Evolutionary conservation across 2,329 filamentous ascomycete genomes (phyloP).

Genomic region (Colletotrichum brevisporum): DNA sequence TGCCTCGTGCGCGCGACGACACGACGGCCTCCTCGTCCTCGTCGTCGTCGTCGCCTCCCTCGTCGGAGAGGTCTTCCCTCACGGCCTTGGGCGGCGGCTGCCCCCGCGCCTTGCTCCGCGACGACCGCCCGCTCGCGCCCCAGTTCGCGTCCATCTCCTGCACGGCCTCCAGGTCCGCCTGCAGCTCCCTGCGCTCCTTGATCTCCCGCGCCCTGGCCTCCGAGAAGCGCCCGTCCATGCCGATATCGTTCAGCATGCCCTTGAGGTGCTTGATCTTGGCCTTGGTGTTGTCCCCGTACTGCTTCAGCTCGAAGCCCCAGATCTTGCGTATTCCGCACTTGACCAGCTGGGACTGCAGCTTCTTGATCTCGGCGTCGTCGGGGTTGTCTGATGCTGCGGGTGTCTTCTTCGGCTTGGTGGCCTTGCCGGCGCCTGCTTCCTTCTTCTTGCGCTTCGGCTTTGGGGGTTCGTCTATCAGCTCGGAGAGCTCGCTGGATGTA

Average conservation of each 20-base stretch:
- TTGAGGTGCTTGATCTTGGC: constrained; percentile 89
- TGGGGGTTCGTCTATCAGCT: constrained; percentile 81
- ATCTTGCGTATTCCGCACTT: constrained; percentile 96
- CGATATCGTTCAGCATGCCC: constrained; percentile 82
- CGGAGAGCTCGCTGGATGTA: constrained; percentile 70
- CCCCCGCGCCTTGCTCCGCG: constrained; percentile 49
- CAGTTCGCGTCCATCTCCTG: constrained; percentile 85
- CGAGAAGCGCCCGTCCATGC: constrained; percentile 92
- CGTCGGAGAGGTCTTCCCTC: constrained; percentile 50
- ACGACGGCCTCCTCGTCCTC: constrained; percentile 52
- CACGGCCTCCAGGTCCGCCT: constrained; percentile 86
- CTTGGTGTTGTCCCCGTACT: constrained; percentile 77
- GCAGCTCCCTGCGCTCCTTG: constrained; percentile 87
- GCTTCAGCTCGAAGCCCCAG: constrained; percentile 88
- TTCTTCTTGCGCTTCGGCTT: constrained; percentile 72
- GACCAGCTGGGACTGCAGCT: constrained; percentile 84
- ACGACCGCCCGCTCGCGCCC: constrained; percentile 69
- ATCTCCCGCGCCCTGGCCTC: constrained; percentile 87
- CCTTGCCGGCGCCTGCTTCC: constrained; percentile 53
- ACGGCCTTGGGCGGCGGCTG: constrained; percentile 48
- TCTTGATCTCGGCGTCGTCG: constrained; percentile 86
- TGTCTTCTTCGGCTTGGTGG: constrained; percentile 29
- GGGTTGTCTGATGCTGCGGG: constrained; percentile 71
- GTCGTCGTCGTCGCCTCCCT: constrained; percentile 47
- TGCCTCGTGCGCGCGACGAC: constrained; percentile 61